Base-by-base conservation (phyloP, 495 filamentous ascomycete genomes). In the Tetracladium setigerum region DNA sequence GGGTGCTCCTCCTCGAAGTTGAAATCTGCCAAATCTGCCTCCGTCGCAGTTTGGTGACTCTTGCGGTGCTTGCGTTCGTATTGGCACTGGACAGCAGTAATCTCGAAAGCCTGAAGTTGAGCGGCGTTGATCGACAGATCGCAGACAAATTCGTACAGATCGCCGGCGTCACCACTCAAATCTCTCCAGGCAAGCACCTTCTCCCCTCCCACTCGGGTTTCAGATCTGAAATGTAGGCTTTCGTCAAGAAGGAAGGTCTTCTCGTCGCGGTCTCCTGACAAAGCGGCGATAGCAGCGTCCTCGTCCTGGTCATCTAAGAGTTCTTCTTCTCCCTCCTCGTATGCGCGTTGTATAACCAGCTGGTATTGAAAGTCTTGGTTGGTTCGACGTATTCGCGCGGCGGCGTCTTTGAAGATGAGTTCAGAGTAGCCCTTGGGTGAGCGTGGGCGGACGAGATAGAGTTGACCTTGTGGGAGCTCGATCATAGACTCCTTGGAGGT, bases 401-500 rank as follows among this genome's bases (percentile, higher is more conserved):
- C 87, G 30, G 88, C 83, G 82, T 98, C 92, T 60, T 95, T 96
- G 78, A 95, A 98, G 66, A 98, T 95, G 56, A 96, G 86, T 65
- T 98, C 94, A 0, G 89, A 95, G 58, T 95, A 95, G 49, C 92
- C 92, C 66, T 98, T 98, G 27, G 89, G 87, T 1, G 92, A 98
- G 24, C 87, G 74, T 5, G 92, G 92, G 52, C 92, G 86, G 57
- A 98, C 94, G 45, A 98, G 84, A 62, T 95, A 98, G 27, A 98
- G 87, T 67, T 96, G 87, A 55, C 92, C 92, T 63, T 95, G 87
- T 5, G 92, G 79, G 27, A 98, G 83, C 58, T 96, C 88, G 63
- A 95, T 87, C 62, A 98, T 84, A 16, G 86, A 82, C 62, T 97
- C 92, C 70, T 95, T 95, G 50, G 84, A 89, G 49, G 79, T 82